Base-by-base conservation (phyloP, 495 filamentous ascomycete species). In the Evernia prunastri region DNA sequence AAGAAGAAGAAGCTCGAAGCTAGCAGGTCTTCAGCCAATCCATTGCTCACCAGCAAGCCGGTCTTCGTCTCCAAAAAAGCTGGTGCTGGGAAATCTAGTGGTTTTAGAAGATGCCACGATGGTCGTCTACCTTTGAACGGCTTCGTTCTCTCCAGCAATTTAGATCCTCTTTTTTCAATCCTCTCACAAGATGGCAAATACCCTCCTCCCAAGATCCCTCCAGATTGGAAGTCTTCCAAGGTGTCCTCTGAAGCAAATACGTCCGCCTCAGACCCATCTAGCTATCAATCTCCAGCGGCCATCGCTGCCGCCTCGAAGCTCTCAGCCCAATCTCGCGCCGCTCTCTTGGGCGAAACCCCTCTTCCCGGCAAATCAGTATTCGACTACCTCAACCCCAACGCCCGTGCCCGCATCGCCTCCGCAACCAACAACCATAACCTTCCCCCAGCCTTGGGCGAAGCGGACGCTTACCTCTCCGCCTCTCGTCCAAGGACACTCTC, bases 311-410 rank as follows among this genome's bases (percentile, higher is more conserved):
- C 86, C 12, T 92, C 90, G 0, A 84, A 80, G 11, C 82, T 97
- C 12, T 84, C 96, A 72, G 89, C 93, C 6, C 88, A 81, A 66
- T 78, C 90, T 36, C 84, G 94, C 67, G 94, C 92, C 15, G 85
- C 87, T 20, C 78, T 96, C 15, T 79, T 98, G 0, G 92, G 92
- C 25, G 93, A 97, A 73, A 78, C 83, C 35, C 84, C 87, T 49
- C 78, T 98, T 1, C 92, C 92, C 6, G 89, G 90, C 13, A 96
- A 97, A 74, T 97, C 94, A 1, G 87, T 98, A 40, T 98, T 97
- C 72, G 92, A 97, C 73, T 97, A 88, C 77, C 84, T 98, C 75
- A 88, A 90, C 0, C 82, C 92, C 1, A 84, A 89, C 45, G 86
- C 90, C 11, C 86, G 94, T 67, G 87, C 90, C 54, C 84, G 85